Evolutionary conservation across 2,329 filamentous ascomycete genomes (phyloP), one percentile per base, ranked within the genome.

Genomic region (Curvularia sp.): DNA sequence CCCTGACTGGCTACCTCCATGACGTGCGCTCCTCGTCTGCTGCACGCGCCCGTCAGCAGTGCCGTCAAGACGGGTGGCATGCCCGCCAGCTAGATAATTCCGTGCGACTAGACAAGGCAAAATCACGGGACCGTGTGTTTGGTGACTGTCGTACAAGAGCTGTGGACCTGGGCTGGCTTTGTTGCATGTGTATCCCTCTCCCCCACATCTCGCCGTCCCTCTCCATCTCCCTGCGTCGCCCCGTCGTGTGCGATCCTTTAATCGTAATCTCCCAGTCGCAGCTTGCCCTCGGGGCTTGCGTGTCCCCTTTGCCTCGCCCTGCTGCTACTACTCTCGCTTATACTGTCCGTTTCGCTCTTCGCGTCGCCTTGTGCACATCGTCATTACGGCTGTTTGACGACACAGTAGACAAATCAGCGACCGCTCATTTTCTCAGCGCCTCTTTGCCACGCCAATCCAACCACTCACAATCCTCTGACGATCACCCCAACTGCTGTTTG

Each of bases 1-100:
- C 72, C 69, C 31, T 33, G 61, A 62, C 53, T 18, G 68, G 70
- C 54, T 43, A 47, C 55, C 69, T 67, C 67, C 35, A 72, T 75
- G 73, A 75, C 72, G 72, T 73, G 54, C 44, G 58, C 44, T 47
- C 51, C 49, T 59, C 35, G 43, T 9, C 33, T 15, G 6, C 33
- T 35, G 33, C 33, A 35, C 48, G 9, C 57, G 53, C 60, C 57
- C 56, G 46, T 57, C 44, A 35, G 53, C 50, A 24, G 47, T 39
- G n/a, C 39, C 26, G 26, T 44, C 15, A 31, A 39, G 30, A 43
- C 39, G 35, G 35, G 35, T 4, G 5, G 15, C 33, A 35, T 38
- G 7, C 15, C 35, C 35, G 8, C 35, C 35, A 38, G 35, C 35
- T 5, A 8, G 35, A 38, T 18, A 5, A 1, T 35, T 15, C 33